Conservation (phyloP, 495 filamentous ascomycete species). For the Durotheca rogersii region DNA sequence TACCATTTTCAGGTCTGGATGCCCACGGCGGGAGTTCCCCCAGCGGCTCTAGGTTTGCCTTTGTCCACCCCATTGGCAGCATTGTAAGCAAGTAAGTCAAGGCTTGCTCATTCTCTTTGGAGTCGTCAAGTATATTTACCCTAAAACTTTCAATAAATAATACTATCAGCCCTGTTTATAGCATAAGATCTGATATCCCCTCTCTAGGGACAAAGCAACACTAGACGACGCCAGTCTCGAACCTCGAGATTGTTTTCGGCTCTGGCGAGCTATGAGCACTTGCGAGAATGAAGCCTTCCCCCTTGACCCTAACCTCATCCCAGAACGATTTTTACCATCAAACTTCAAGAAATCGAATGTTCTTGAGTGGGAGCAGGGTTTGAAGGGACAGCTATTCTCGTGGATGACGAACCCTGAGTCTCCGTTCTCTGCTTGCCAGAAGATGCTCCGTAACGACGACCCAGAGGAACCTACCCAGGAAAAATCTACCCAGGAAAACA, state of each 20-base stretch:
- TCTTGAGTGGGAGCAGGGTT: slow-evolving; percentile 59
- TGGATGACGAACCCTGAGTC: slow-evolving; percentile 64
- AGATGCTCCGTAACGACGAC: slow-evolving; percentile 36
- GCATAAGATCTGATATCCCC: no score
- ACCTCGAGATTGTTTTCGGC: slow-evolving; percentile 63
- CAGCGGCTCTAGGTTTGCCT: slow-evolving; percentile 53
- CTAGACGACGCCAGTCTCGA: slow-evolving; percentile 63
- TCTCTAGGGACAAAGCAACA: slow-evolving; percentile 57
- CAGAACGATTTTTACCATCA: slow-evolving; percentile 41
- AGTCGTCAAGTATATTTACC: no score
- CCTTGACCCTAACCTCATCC: slow-evolving; percentile 50
- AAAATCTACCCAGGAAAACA: slow-evolving; percentile 3
- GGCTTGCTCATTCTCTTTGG: no score
- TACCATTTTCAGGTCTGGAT: slow-evolving; percentile 42
- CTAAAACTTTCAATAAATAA: no score
- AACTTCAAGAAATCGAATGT: slow-evolving; percentile 61
- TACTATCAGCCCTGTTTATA: no score
- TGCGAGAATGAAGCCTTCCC: slow-evolving; percentile 48
- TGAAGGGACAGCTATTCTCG: slow-evolving; percentile 58
- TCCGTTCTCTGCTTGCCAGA: slow-evolving; percentile 60
- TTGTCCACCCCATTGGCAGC: slow-evolving; percentile 67
- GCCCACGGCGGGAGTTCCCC: slow-evolving; percentile 42
- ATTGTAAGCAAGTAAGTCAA: slow-evolving; percentile 53
- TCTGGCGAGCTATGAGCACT: slow-evolving; percentile 63
- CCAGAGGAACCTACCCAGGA: slow-evolving; percentile 6